phyloP scores from a whole-genome alignment of 169 alveolate species.

The Cryptosporidium xiaoi region DNA sequence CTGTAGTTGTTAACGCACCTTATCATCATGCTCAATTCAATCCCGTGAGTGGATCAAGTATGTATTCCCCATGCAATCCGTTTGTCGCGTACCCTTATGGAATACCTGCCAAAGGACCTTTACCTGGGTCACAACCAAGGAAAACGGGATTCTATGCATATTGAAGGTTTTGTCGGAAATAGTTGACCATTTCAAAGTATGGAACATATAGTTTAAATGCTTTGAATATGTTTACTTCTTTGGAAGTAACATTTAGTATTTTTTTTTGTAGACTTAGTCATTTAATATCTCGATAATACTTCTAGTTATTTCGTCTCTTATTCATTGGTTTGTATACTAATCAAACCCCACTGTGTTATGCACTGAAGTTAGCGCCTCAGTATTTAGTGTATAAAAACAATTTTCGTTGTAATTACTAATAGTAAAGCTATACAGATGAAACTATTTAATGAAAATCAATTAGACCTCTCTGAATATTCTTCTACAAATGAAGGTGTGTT shows the following conservation, averaged over 20 bases:
- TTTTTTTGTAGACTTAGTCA: background rate
- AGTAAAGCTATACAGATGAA: background rate
- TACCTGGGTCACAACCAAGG: constrained; percentile 71
- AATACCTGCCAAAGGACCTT: constrained; percentile 68
- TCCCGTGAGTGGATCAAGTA: constrained; percentile 69
- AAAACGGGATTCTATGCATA: constrained; percentile 74
- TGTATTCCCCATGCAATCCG: constrained; percentile 73
- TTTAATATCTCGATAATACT: background rate
- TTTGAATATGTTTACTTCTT: background rate
- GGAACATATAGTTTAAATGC: too few relatives aligned
- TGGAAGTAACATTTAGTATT: background rate
- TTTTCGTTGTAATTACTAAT: background rate
- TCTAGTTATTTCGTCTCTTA: too few relatives aligned
- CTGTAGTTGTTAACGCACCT: constrained; percentile 73
- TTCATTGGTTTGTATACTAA: too few relatives aligned
- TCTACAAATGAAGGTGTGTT: background rate
- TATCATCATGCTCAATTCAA: constrained; percentile 72
- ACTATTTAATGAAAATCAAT: background rate
- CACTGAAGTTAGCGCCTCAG: background rate
- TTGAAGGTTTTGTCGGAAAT: constrained; percentile 4
- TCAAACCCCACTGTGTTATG: constrained; percentile 20
- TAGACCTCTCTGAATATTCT: background rate
- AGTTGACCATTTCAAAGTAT: too few relatives aligned
- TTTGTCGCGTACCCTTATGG: constrained; percentile 75
- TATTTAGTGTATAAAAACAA: background rate